Percentiles rank a stretch among this genome's conserved stretches.
Conservation (phyloP, 768 basidiomycete species). For the Strobilomyces confusus region DNA sequence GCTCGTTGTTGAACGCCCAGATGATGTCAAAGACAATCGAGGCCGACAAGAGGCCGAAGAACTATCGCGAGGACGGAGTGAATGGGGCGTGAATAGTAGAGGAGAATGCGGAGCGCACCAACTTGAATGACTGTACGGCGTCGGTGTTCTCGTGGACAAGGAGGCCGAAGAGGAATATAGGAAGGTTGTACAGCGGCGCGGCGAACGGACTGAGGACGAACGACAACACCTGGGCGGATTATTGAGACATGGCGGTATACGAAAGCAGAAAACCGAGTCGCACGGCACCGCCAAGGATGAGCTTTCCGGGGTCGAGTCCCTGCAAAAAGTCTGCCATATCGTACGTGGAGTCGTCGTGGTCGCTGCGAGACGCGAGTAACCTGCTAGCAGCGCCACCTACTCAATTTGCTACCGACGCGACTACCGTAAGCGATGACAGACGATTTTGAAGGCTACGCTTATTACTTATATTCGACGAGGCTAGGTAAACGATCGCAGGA, state of each 20-base stretch:
- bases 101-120: slow-evolving; percentile 34
- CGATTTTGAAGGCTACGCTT: too few species aligned
- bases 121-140: slow-evolving; percentile 58
- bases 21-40: slow-evolving; percentile 69
- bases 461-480: too few species aligned
- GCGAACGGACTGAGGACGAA: slow-evolving; percentile 53
- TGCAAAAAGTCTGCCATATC: slow-evolving; percentile 63
- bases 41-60: slow-evolving; percentile 55
- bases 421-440: too few species aligned
- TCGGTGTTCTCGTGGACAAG: slow-evolving; percentile 71
- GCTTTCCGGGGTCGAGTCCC: slow-evolving; percentile 66
- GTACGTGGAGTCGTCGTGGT: not conserved
- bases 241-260: not conserved
- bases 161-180: slow-evolving; percentile 76
- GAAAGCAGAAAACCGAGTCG: slow-evolving; percentile 7
- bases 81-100: not conserved
- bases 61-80: slow-evolving; percentile 40
- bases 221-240: slow-evolving; percentile 49
- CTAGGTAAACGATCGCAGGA: too few species aligned
- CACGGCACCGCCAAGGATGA: slow-evolving; percentile 63
- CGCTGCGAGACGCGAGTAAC: too few species aligned
- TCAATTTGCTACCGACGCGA: too few species aligned
- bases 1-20: slow-evolving; percentile 58
- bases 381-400: too few species aligned
- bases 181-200: slow-evolving; percentile 71